Base-by-base conservation (phyloP, 1,284 basidiomycete species). In the Mrakiaceae sp. region DNA sequence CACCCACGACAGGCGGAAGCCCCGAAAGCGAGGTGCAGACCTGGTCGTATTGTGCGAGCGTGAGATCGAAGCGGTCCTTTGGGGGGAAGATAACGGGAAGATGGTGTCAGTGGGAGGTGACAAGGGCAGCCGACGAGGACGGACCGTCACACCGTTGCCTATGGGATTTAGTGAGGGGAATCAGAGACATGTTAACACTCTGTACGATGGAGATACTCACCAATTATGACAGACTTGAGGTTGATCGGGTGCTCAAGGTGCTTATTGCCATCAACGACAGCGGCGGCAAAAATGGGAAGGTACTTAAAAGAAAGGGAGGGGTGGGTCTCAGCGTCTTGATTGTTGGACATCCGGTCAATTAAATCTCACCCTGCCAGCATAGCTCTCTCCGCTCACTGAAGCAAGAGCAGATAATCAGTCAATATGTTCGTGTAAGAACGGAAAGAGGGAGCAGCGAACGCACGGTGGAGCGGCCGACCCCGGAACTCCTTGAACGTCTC, bases 181-280 rank as follows among this genome's bases (percentile, higher is more conserved):
- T n/a, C 48, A 52, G 43, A 44, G 8, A 56, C 27, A 27, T 27
- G 27, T 27, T 27, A 2, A 27, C 27, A 27, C 27, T 27, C 27
- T 27, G 1, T 27, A 27, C 27, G 27, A 27, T 27, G 7, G 40
- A 42, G 10, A 5, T 14, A 12, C 14, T 44, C 27, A 80, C 90
- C 89, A 60, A 94, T 89, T 77, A 92, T 82, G 46, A 89, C 78
- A n/a, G 86, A 87, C 56, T 83, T 81, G 5, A 94, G 78, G 71
- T 92, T 92, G 70, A 94, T 82, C 0, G 87, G 86, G 5, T 82
- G 81, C 70, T 85, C 73, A 7, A 87, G 77, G 43, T 73, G 71
- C 5, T 80, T 75, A 72, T 94, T 93, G 69, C 87, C 84, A 74
- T 93, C 90, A 50, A 87, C 84, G 0, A 94, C 82, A n/a, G 83